Conservation (phyloP, 768 basidiomycete species). For the Kwoniella botswanensis region DNA sequence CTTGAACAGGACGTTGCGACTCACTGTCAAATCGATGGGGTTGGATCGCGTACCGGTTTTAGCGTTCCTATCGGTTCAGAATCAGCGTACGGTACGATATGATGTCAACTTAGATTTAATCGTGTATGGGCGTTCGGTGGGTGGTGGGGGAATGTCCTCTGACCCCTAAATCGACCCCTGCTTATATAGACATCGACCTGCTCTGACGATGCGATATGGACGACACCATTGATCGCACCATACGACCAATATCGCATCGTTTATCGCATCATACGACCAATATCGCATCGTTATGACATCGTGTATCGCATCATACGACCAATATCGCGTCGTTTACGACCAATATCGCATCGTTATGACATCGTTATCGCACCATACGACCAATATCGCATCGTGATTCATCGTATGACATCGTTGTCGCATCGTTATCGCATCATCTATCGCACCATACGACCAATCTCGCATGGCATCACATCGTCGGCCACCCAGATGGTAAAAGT, state of each 20-base stretch:
- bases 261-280: conserved; percentile 1
- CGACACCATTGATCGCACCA: neutral
- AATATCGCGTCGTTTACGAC: neutral
- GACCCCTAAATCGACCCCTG: neutral
- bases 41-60: neutral
- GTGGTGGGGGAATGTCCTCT: neutral
- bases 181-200: neutral
- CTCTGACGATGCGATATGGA: neutral
- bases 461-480: neutral
- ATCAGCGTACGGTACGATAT: neutral
- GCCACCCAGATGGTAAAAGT: too few species aligned
- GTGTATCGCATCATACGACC: neutral
- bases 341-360: conserved; percentile 7
- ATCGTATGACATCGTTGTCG: neutral
- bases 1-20: neutral
- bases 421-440: neutral
- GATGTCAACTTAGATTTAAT: neutral
- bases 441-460: too few species aligned
- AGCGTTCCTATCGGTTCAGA: neutral
- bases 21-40: too few species aligned
- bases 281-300: conserved; percentile 5
- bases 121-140: neutral
- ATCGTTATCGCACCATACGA: neutral
- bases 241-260: conserved; percentile 1
- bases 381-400: neutral